Evolutionary conservation across 306 rosid species (phyloP).

Genomic region (Lablab purpureus): DNA sequence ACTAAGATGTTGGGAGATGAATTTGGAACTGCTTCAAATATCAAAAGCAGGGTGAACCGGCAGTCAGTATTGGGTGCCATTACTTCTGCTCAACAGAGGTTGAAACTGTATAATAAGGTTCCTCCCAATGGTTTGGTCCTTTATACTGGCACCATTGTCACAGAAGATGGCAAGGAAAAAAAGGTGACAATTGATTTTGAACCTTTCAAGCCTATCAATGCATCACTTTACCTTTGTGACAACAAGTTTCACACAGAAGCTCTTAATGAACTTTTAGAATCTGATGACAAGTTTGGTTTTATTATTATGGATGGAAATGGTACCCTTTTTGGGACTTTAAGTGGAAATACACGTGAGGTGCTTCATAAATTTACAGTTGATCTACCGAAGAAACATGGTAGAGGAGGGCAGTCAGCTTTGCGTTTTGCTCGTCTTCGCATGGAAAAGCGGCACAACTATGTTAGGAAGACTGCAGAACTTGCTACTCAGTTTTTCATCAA

Average conservation of each 20-base stretch:
- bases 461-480: constrained; percentile 91
- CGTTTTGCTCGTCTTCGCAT: constrained; percentile 93
- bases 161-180: constrained; percentile 94
- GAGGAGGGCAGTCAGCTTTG: constrained; percentile 96
- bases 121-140: constrained; percentile 92
- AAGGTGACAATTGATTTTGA: constrained; percentile 94
- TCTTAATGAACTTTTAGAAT: constrained; percentile 81
- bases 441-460: constrained; percentile 91
- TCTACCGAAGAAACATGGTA: constrained; percentile 87
- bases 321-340: constrained; percentile 85
- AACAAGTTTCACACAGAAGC: constrained; percentile 94
- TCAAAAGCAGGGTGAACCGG: constrained; percentile 89
- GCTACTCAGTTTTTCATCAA: constrained; percentile 73
- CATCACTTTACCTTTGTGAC: constrained; percentile 86
- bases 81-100: constrained; percentile 89
- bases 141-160: constrained; percentile 87
- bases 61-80: constrained; percentile 90
- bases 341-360: constrained; percentile 90
- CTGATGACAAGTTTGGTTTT: constrained; percentile 93
- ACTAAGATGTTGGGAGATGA: constrained; percentile 97
- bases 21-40: constrained; percentile 94
- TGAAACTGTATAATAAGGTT: constrained; percentile 87
- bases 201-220: constrained; percentile 89
- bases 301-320: constrained; percentile 96
- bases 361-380: constrained; percentile 89